phyloP scores from a whole-genome alignment of 768 basidiomycete genomes.

The Candolleomyces efflorescens region DNA sequence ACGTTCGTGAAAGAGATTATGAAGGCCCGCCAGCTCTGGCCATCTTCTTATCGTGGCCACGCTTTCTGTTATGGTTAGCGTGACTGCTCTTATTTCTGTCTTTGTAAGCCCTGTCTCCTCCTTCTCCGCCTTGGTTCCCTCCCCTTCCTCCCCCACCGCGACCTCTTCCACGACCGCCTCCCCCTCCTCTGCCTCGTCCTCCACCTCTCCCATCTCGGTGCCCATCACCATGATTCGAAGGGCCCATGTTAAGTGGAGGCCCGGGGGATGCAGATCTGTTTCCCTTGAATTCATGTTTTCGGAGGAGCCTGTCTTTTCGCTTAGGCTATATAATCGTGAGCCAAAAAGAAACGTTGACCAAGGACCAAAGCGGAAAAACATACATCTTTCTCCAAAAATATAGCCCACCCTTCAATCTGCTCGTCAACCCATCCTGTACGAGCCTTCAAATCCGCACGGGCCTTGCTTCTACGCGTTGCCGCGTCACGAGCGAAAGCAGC shows the following conservation, averaged over 20 bases:
- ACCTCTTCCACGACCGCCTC: conserved; percentile 28
- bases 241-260: background rate
- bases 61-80: conserved; percentile 70
- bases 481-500: conserved; percentile 76
- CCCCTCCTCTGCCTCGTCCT: conserved; percentile 30
- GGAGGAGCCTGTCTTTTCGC: conserved; percentile 62
- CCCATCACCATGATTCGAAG: conserved; percentile 3
- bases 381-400: conserved; percentile 88
- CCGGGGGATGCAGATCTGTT: conserved; percentile 35
- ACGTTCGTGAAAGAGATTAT: background rate
- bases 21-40: conserved; percentile 43
- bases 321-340: conserved; percentile 45
- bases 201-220: conserved; percentile 19
- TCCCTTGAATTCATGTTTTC: conserved; percentile 74
- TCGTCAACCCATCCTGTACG: conserved; percentile 78
- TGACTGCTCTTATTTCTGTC: conserved; percentile 73
- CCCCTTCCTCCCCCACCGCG: conserved; percentile 26
- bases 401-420: conserved; percentile 90
- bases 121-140: conserved; percentile 33
- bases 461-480: conserved; percentile 64
- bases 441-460: conserved; percentile 58
- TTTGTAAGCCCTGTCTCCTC: conserved; percentile 65
- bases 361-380: conserved; percentile 23
- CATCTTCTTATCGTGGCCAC: conserved; percentile 92
- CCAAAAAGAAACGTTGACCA: background rate